Conservation (phyloP, 441 rosid genomes). For the Pelargonium fulgidum region DNA sequence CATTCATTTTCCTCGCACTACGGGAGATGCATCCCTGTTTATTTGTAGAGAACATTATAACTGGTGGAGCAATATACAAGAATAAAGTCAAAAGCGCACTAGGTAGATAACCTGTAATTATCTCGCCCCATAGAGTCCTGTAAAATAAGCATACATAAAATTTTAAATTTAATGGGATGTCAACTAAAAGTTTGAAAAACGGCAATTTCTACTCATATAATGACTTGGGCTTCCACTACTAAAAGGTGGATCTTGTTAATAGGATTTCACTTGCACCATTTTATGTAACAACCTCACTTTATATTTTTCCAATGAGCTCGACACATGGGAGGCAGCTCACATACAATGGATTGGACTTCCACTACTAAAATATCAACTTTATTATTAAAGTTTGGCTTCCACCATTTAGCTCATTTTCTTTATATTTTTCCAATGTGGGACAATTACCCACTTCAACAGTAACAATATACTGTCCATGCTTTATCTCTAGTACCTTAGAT, state of each 20-base stretch:
- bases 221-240: no score
- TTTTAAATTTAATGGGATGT: slow-evolving; percentile 4
- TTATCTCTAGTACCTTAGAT: background rate
- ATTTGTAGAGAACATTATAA: slow-evolving; percentile 74
- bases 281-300: no score
- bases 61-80: slow-evolving; percentile 70
- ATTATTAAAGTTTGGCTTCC: no score
- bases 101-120: slow-evolving; percentile 89
- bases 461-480: background rate
- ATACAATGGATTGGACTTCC: no score
- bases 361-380: no score
- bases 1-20: slow-evolving; percentile 74
- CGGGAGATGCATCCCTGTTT: slow-evolving; percentile 71
- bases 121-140: slow-evolving; percentile 48
- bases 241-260: no score
- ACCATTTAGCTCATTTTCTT: no score
- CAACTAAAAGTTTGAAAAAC: background rate
- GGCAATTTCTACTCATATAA: background rate
- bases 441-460: no score
- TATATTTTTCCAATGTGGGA: no score
- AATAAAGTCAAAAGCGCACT: slow-evolving; percentile 69
- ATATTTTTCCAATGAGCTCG: no score
- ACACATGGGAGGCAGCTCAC: no score
- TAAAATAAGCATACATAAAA: slow-evolving; percentile 21
- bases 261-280: no score